Evolutionary conservation across 1,139 yeast species (phyloP).

Genomic region (Suhomyces maxii): DNA sequence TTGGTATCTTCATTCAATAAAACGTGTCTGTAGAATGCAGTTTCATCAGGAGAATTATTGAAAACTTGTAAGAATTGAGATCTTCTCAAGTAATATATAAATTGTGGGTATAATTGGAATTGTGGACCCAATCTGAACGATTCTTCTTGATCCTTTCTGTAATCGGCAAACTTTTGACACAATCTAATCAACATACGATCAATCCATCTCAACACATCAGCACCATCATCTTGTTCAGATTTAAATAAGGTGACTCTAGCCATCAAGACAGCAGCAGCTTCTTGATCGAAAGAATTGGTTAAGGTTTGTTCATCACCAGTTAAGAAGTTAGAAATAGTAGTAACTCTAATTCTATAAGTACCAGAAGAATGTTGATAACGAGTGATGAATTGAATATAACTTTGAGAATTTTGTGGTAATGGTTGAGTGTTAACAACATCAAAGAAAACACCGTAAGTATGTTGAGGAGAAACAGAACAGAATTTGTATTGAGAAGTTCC

Average conservation of each 20-base stretch:
- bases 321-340: conserved; percentile 75
- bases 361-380: conserved; percentile 81
- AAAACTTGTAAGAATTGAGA: conserved; percentile 95
- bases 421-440: conserved; percentile 67
- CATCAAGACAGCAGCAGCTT: conserved; percentile 96
- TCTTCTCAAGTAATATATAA: conserved; percentile 92
- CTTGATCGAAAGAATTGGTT: conserved; percentile 88
- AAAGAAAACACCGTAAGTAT: conserved; percentile 83
- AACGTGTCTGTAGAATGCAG: conserved; percentile 94
- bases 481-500: conserved; percentile 87
- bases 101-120: conserved; percentile 76
- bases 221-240: conserved; percentile 68
- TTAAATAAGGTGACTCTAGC: conserved; percentile 91
- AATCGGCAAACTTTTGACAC: conserved; percentile 54
- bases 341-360: conserved; percentile 83
- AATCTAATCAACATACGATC: conserved; percentile 52
- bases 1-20: conserved; percentile 88
- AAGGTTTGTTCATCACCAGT: conserved; percentile 50
- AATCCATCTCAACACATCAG: conserved; percentile 53
- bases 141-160: conserved; percentile 49
- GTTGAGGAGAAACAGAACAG: conserved; percentile 81
- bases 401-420: conserved; percentile 51
- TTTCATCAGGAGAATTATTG: conserved; percentile 98
- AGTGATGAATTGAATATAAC: conserved; percentile 69
- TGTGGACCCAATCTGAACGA: conserved; percentile 49